These are phyloP conservation scores for Diaporthe sp. DNA, from an alignment of 2,329 filamentous ascomycete genomes.

Conservation along the genomic window DNA sequence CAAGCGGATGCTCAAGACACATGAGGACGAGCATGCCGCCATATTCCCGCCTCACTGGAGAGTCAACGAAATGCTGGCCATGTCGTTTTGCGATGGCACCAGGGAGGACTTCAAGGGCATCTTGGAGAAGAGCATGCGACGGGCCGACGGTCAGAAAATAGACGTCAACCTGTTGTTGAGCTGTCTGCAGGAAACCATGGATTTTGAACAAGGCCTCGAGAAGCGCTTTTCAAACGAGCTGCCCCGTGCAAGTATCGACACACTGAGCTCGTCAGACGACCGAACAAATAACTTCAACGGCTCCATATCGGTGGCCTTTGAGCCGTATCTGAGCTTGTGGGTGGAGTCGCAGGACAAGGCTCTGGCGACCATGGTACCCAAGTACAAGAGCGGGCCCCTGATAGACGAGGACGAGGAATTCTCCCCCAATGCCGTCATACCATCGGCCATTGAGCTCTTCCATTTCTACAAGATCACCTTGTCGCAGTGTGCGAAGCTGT, in stretches of 20 bases:
- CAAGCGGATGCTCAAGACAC: constrained; percentile 92
- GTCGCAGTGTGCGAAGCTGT: constrained; percentile 95
- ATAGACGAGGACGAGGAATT: constrained; percentile 92
- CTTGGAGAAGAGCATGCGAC: constrained; percentile 87
- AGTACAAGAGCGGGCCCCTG: constrained; percentile 86
- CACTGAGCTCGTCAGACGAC: constrained; percentile 83
- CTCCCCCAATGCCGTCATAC: constrained; percentile 87
- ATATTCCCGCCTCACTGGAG: constrained; percentile 93
- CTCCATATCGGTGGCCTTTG: constrained; percentile 95
- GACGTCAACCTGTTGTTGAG: constrained; percentile 91
- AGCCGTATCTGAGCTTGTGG: constrained; percentile 97
- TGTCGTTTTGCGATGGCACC: constrained; percentile 95
- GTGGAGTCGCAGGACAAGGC: constrained; percentile 96
- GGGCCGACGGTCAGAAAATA: constrained; percentile 80
- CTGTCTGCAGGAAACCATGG: constrained; percentile 93
- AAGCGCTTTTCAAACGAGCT: constrained; percentile 80
- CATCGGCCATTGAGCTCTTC: constrained; percentile 96
- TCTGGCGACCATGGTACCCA: constrained; percentile 85
- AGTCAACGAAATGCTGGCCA: constrained; percentile 89
- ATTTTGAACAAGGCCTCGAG: constrained; percentile 95
- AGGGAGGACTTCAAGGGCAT: constrained; percentile 96
- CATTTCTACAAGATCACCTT: constrained; percentile 95
- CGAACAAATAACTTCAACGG: constrained; percentile 85
- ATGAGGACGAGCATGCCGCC: constrained; percentile 90
- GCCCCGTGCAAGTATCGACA: constrained; percentile 88